Base-by-base conservation (phyloP, 257 asterid genomes). In the Fraxinus quadrangulata region DNA sequence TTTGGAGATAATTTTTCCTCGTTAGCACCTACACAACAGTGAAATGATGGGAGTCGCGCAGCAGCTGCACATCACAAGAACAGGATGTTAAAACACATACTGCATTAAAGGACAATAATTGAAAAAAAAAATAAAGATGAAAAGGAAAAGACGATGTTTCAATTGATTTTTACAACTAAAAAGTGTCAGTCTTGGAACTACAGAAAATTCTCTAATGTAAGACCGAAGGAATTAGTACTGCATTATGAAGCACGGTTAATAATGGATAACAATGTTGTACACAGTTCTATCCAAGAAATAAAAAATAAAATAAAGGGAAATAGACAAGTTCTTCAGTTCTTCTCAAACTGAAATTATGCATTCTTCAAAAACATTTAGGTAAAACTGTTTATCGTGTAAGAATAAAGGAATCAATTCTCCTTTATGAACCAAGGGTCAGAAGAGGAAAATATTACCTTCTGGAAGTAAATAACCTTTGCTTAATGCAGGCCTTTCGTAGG, bases 381-480 rank as follows among this genome's bases (percentile, higher is more conserved):
- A 49, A 17, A 13, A 49, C 16, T 16, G 61, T 49, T 3, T 49
- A 1, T 4, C 23, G 0, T 17, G 21, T 49, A 49, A 49, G 61
- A 49, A 49, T 45, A 45, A 45, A 45, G 56, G 23, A 42, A 42
- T 12, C 51, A 12, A 42, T 19, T 56, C 10, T 56, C 26, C 66
- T 5, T n/a, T n/a, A 56, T 19, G 65, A 47, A 54, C 4, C 26
- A 19, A 16, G 2, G 67, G 31, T 21, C 5, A 2, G 5, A 23
- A 21, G 78, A 73, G 28, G 78, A 39, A 45, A 69, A 61, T 54
- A 34, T 77, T 89, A 94, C 98, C 97, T 89, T 94, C 96, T 72
- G 97, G 98, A 79, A 94, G 92, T 77, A 94, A 81, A 80, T 88
- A 94, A 10, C 98, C 97, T 86, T 94, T 92, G 88, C 98, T 94